Conservation (phyloP, 1,284 basidiomycete species). For the Trichosporon sp. region DNA sequence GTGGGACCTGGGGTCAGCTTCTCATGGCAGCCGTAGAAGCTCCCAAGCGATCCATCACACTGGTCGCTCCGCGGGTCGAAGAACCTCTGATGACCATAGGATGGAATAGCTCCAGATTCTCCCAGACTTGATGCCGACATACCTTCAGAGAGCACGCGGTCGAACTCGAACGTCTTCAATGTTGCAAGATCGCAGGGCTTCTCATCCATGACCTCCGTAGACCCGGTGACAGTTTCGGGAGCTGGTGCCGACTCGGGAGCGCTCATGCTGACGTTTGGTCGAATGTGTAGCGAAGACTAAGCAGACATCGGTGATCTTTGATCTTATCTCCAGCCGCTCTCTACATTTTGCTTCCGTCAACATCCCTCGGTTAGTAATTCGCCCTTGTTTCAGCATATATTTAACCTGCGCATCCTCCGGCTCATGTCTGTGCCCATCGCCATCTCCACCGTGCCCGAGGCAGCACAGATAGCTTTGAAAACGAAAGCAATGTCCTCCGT, state of each 20-base stretch:
- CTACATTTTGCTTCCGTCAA: conserved; percentile 1
- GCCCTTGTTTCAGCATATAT: too few relatives aligned
- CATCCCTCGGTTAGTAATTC: too few relatives aligned
- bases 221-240: neutral
- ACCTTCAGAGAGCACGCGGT: conserved; percentile 59
- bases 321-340: neutral
- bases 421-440: neutral
- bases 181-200: conserved; percentile 21
- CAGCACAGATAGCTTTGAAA: neutral
- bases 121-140: too few relatives aligned
- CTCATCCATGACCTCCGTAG: neutral
- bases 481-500: too few relatives aligned
- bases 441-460: neutral
- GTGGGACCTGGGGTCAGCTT: conserved; percentile 52
- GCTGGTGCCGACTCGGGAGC: neutral
- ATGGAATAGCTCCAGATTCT: too few relatives aligned
- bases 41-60: too few relatives aligned
- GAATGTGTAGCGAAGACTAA: neutral
- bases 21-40: too few relatives aligned
- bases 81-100: too few relatives aligned
- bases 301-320: neutral
- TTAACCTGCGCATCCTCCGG: too few relatives aligned
- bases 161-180: conserved; percentile 52
- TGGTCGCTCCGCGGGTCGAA: too few relatives aligned
- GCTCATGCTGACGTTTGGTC: neutral